Evolutionary conservation across 805 yeast genomes (phyloP), one percentile per base, ranked within the genome.

Genomic region (Schwanniomyces pseudopolymorphus): DNA sequence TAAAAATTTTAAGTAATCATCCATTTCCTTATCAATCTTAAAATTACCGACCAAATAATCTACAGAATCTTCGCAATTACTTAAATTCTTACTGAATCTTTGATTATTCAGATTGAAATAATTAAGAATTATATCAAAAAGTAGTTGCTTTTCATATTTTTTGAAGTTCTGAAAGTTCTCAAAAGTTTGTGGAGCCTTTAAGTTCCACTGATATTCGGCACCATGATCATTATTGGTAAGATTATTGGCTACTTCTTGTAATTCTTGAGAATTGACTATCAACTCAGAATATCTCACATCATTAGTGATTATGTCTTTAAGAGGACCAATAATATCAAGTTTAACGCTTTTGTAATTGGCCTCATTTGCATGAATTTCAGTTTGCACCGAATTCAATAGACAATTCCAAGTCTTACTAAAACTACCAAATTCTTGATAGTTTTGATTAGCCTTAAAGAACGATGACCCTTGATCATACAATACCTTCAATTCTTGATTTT

Each of bases 81-180:
- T 51, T 33, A 67, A 53, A 40, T 57, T 53, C 36, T 59, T 59
- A 17, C 60, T 38, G 39, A 59, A 53, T 28, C 56, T 58, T 26
- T 59, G 48, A 48, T 63, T 59, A 36, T 66, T 58, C 19, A 61
- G 52, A 48, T 70, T 72, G 58, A 81, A 84, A 58, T 82, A 82
- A 42, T 84, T 71, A 46, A 91, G 73, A 45, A 84, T 76, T 44
- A 83, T 83, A 59, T 88, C 84, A 49, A 89, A 70, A 47, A 81
- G 49, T 52, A 75, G 49, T 67, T 73, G 64, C 80, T 74, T 67
- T 88, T 81, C 64, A 70, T 69, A 57, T 33, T 70, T 75, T 61
- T 89, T 96, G 54, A 85, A 82, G 50, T 74, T 75, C 59, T 89
- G 94, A 61, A 89, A 85, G 52, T 81, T 80, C 54, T 84, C 84